Evolutionary conservation across 1,139 yeast species (phyloP).

Genomic region (Sugiyamaella neomexicana): DNA sequence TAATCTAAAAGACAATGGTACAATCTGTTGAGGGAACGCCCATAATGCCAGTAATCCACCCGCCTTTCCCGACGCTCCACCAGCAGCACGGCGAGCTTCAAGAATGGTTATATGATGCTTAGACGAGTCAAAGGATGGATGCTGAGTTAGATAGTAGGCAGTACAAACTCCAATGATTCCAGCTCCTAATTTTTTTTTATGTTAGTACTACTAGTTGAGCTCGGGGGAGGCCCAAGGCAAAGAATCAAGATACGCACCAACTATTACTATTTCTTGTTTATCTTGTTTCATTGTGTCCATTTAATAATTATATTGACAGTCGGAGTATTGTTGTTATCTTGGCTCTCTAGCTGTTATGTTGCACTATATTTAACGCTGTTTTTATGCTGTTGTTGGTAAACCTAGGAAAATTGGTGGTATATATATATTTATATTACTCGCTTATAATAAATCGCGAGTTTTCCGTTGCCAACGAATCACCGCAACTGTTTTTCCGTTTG

Average conservation of each 20-base stretch:
- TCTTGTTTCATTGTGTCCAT: constrained; percentile 12
- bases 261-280: constrained; percentile 42
- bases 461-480: too few relatives aligned
- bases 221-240: constrained; percentile 2
- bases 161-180: constrained; percentile 96
- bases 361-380: too few relatives aligned
- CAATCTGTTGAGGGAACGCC: constrained; percentile 97
- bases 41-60: constrained; percentile 92
- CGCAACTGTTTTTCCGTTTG: too few relatives aligned
- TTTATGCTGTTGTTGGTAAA: too few relatives aligned
- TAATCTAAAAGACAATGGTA: constrained; percentile 79
- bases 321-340: neutral
- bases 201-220: constrained; percentile 7
- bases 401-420: too few relatives aligned
- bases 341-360: too few relatives aligned
- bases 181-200: constrained; percentile 61
- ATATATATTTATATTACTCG: too few relatives aligned
- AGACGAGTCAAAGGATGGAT: constrained; percentile 71
- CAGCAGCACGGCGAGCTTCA: constrained; percentile 90
- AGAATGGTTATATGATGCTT: constrained; percentile 82
- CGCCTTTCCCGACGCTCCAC: constrained; percentile 97
- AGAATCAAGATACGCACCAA: constrained; percentile 33
- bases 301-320: neutral
- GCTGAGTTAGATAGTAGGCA: constrained; percentile 83
- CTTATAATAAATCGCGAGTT: too few relatives aligned